Evolutionary conservation across 2,329 filamentous ascomycete genomes (phyloP).

Genomic region (Blastomyces parvus): DNA sequence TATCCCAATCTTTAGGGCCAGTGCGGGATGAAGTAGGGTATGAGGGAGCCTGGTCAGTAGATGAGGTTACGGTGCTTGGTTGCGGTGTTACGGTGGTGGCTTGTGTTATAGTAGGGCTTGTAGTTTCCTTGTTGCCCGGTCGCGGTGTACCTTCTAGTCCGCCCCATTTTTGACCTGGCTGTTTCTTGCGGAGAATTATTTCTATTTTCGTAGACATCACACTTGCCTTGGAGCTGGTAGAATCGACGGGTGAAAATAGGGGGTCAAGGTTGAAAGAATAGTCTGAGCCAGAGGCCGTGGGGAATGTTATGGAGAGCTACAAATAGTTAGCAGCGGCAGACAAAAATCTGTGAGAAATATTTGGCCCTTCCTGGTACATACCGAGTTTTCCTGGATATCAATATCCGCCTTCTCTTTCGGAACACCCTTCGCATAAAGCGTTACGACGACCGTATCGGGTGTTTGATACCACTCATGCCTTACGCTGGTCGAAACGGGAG

Average conservation of each 20-base stretch:
- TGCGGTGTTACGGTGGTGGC: slow-evolving; percentile 12
- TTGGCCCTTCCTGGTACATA: slow-evolving; percentile 24
- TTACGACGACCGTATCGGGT: slow-evolving; percentile 51
- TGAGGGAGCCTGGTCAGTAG: slow-evolving; percentile 40
- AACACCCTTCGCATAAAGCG: slow-evolving; percentile 56
- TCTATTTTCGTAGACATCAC: slow-evolving; percentile 75
- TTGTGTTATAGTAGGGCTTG: slow-evolving; percentile 18
- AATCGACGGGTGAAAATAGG: slow-evolving; percentile 57
- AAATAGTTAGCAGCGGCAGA: slow-evolving; percentile 15
- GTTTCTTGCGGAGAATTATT: slow-evolving; percentile 59
- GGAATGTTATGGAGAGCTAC: slow-evolving; percentile 51
- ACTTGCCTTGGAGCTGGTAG: slow-evolving; percentile 49
- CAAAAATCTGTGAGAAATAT: slow-evolving; percentile 10
- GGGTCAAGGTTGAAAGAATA: slow-evolving; percentile 57
- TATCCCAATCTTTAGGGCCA: slow-evolving; percentile 90
- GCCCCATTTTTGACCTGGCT: slow-evolving; percentile 58
- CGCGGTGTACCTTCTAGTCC: slow-evolving; percentile 41
- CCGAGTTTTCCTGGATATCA: slow-evolving; percentile 42
- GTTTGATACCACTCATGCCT: slow-evolving; percentile 63
- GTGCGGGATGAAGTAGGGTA: slow-evolving; percentile 81
- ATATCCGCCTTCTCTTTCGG: slow-evolving; percentile 47
- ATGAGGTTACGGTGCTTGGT: slow-evolving; percentile 1
- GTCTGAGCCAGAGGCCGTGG: slow-evolving; percentile 42
- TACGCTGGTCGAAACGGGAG: slow-evolving; percentile 48
- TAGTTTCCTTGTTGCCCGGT: slow-evolving; percentile 9